These are phyloP conservation scores for Copromyces sp. DNA, from an alignment of 495 filamentous ascomycete genomes.

Conservation along the genomic window DNA sequence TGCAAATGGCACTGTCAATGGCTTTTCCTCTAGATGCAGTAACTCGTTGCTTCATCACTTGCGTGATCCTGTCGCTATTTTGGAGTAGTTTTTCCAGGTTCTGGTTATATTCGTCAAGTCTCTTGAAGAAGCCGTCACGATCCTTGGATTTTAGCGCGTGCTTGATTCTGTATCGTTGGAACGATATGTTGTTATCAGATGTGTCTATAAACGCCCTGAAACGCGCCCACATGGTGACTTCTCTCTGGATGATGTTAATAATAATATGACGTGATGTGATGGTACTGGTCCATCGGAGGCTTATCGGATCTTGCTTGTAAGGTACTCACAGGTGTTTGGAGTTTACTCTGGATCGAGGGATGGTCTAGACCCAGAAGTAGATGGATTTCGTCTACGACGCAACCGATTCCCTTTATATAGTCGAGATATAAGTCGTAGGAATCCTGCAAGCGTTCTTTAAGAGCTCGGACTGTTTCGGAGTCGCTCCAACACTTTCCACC, in stretches of 20 bases:
- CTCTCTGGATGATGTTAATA: neutral
- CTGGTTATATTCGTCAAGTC: too few relatives aligned
- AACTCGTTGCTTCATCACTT: too few relatives aligned
- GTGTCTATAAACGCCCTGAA: neutral
- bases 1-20: slow-evolving; percentile 3
- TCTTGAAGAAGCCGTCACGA: too few relatives aligned
- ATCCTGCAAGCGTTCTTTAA: neutral
- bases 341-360: too few relatives aligned
- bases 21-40: neutral
- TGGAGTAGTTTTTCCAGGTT: too few relatives aligned
- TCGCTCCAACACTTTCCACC: slow-evolving; percentile 8
- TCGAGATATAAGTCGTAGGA: too few relatives aligned
- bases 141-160: neutral
- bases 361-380: too few relatives aligned
- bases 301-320: too few relatives aligned
- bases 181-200: neutral
- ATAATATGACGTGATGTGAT: neutral
- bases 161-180: neutral
- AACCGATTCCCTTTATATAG: too few relatives aligned
- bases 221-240: neutral
- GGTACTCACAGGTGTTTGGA: too few relatives aligned
- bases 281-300: too few relatives aligned
- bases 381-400: too few relatives aligned
- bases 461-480: neutral
- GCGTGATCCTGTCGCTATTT: neutral